phyloP scores from a whole-genome alignment of 345 rosid genomes.

The Lepidium sativum region DNA sequence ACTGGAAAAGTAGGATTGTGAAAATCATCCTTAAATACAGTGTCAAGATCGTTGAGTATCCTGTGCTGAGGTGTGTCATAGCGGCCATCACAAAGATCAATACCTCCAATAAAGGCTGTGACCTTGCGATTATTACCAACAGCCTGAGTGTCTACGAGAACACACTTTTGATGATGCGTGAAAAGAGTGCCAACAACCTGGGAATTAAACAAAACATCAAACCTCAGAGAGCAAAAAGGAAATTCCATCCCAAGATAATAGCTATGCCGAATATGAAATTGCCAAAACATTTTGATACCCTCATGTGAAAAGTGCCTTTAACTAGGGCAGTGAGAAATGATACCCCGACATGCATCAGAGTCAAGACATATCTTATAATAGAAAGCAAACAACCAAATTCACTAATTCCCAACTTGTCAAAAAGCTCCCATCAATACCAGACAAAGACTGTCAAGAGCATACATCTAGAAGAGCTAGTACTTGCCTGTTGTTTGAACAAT shows the following conservation, averaged over 20 bases:
- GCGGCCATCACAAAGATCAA: conserved; percentile 96
- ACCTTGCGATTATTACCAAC: conserved; percentile 61
- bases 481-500: conserved; percentile 68
- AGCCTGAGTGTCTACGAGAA: conserved; percentile 85
- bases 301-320: not conserved
- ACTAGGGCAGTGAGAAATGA: not conserved
- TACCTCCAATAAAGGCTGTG: conserved; percentile 88
- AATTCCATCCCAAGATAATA: not conserved
- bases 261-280: not conserved
- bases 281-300: not conserved
- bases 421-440: not conserved
- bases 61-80: conserved; percentile 94
- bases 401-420: not conserved
- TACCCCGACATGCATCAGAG: not conserved
- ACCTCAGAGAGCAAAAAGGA: not conserved
- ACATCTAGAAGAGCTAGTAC: conserved; percentile 7
- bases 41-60: conserved; percentile 52
- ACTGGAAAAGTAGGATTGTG: conserved; percentile 85
- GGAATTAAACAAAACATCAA: not conserved
- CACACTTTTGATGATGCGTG: conserved; percentile 92
- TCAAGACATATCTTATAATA: not conserved
- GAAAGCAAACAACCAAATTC: not conserved
- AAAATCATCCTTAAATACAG: conserved; percentile 68
- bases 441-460: not conserved
- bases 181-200: conserved; percentile 89